phyloP scores from a whole-genome alignment of 352 stramenopile genomes.

The Globisporangium nunn region DNA sequence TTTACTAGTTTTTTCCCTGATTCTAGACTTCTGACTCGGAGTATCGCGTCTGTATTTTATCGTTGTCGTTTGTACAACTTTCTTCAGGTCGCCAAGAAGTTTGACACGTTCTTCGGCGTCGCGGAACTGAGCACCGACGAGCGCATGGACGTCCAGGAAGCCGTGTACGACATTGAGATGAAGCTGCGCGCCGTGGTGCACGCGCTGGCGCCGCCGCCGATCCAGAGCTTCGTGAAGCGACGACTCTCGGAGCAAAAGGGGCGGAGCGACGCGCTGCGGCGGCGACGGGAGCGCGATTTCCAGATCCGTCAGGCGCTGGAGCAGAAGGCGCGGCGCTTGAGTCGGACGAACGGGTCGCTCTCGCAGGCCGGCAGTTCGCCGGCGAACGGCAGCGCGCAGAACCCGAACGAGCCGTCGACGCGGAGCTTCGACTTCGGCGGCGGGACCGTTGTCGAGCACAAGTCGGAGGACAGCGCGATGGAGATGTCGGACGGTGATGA shows the following conservation, averaged over 20 bases:
- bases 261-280: constrained; percentile 58
- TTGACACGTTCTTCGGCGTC: constrained; percentile 71
- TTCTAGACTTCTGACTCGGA: too few species aligned
- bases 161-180: constrained; percentile 65
- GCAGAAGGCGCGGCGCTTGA: constrained; percentile 14
- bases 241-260: constrained; percentile 72
- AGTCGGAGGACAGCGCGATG: constrained; percentile 52
- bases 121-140: constrained; percentile 40
- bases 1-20: too few species aligned
- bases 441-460: constrained; percentile 5
- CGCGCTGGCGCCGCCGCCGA: constrained; percentile 56
- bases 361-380: constrained; percentile 3
- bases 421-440: constrained; percentile 11
- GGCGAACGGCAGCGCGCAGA: constrained; percentile 12
- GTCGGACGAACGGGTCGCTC: constrained; percentile 6
- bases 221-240: constrained; percentile 81
- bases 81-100: constrained; percentile 54
- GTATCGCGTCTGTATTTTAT: background rate
- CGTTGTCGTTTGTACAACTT: constrained; percentile 3
- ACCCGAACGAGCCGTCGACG: constrained; percentile 10
- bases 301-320: constrained; percentile 65
- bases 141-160: constrained; percentile 49
- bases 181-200: constrained; percentile 30
- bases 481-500: constrained; percentile 59
- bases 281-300: constrained; percentile 67